Evolutionary conservation across 2,329 filamentous ascomycete genomes (phyloP).

Genomic region (Fusarium proliferatum): DNA sequence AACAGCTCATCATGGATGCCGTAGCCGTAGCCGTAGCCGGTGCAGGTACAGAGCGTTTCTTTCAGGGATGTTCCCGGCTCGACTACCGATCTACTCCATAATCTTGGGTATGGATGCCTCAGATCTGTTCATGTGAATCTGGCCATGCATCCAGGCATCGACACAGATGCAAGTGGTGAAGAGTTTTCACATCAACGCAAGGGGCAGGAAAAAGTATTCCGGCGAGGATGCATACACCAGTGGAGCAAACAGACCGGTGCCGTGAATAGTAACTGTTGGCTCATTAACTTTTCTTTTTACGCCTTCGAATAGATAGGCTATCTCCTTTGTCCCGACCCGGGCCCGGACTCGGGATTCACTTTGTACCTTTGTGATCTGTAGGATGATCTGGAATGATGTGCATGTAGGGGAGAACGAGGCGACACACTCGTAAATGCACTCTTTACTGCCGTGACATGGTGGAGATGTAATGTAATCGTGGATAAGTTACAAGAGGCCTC

Average conservation of each 20-base stretch:
- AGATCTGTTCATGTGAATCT: constrained; percentile 5
- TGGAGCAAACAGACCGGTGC: not conserved
- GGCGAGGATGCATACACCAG: not conserved
- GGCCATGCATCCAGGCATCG: not conserved
- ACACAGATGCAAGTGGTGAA: constrained; percentile 1
- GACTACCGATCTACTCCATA: constrained; percentile 7
- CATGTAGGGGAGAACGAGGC: not conserved
- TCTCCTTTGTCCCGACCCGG: not conserved
- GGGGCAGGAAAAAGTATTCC: constrained; percentile 5
- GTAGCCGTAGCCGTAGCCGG: constrained; percentile 6
- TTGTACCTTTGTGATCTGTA: not conserved
- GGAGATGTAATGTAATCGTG: not conserved
- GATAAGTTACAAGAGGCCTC: not conserved
- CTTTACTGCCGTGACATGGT: constrained; percentile 7
- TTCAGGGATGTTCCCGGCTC: constrained; percentile 28
- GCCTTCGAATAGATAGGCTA: not conserved
- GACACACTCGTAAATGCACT: constrained; percentile 6
- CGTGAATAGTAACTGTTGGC: not conserved
- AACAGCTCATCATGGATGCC: constrained; percentile 23
- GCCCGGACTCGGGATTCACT: not conserved
- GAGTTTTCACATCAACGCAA: constrained; percentile 12
- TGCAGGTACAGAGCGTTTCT: constrained; percentile 28
- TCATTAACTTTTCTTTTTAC: constrained; percentile 16
- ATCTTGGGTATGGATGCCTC: constrained; percentile 9
- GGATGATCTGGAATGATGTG: not conserved